These are phyloP conservation scores for Vachellia pachyceras DNA, from an alignment of 306 rosid genomes.

Conservation along the genomic window DNA sequence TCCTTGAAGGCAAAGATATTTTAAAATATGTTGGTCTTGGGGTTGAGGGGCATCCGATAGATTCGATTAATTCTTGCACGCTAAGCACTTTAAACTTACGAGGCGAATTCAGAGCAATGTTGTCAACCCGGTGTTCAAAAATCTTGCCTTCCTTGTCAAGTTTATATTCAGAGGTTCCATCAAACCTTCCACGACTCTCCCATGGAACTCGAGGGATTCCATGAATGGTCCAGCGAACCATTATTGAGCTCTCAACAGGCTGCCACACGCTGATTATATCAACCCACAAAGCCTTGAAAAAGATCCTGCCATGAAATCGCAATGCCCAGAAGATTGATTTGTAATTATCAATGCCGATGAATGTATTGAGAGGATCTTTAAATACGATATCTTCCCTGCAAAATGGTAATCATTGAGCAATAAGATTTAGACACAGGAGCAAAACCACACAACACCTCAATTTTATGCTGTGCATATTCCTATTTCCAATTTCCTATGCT, in stretches of 20 bases:
- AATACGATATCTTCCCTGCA: constrained; percentile 87
- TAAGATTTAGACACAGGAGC: neutral
- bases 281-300: constrained; percentile 84
- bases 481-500: neutral
- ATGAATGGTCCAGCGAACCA: constrained; percentile 90
- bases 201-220: constrained; percentile 90
- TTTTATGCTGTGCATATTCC: neutral
- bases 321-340: constrained; percentile 83
- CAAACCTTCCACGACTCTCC: constrained; percentile 89
- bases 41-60: constrained; percentile 78
- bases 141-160: constrained; percentile 91
- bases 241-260: constrained; percentile 73
- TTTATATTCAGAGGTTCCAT: constrained; percentile 86
- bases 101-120: constrained; percentile 66
- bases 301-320: constrained; percentile 75
- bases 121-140: constrained; percentile 79
- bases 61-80: constrained; percentile 64
- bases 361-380: constrained; percentile 84
- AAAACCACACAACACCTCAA: neutral
- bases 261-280: constrained; percentile 78
- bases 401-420: neutral
- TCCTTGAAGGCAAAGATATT: constrained; percentile 52
- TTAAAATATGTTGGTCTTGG: constrained; percentile 85
- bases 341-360: constrained; percentile 80
- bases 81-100: constrained; percentile 65